Evolutionary conservation across 1,139 yeast genomes (phyloP).

Genomic region (Debaryomyces singareniensis): DNA sequence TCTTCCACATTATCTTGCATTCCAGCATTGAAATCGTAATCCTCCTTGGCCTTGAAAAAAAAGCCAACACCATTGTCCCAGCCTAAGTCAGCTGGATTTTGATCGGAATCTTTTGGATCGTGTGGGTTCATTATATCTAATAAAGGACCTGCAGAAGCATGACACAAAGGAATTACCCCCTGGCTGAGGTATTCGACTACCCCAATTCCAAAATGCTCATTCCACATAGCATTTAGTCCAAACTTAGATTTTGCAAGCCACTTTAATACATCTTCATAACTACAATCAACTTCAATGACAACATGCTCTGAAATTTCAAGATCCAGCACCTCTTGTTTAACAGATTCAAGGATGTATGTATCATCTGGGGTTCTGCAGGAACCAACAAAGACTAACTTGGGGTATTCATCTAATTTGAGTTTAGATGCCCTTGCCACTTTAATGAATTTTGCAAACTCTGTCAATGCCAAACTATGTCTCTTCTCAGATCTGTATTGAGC

Average conservation of each 20-base stretch:
- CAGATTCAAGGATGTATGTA: conserved; percentile 46
- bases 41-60: conserved; percentile 54
- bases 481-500: conserved; percentile 98
- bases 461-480: conserved; percentile 67
- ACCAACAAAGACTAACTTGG: conserved; percentile 70
- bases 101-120: conserved; percentile 10
- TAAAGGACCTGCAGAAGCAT: conserved; percentile 89
- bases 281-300: conserved; percentile 69
- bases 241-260: conserved; percentile 56
- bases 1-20: conserved; percentile 9
- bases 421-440: conserved; percentile 13
- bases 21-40: conserved; percentile 54
- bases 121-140: conserved; percentile 53
- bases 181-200: conserved; percentile 89
- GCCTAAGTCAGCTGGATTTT: too few relatives aligned
- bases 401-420: conserved; percentile 18
- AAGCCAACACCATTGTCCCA: conserved; percentile 57
- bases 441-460: conserved; percentile 54
- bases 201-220: conserved; percentile 97
- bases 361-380: conserved; percentile 74
- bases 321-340: conserved; percentile 41
- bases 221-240: conserved; percentile 98
- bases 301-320: conserved; percentile 45
- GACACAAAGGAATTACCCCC: conserved; percentile 84
- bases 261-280: conserved; percentile 55